These are phyloP conservation scores for Pythium diclinum DNA, from an alignment of 352 stramenopile genomes.

Conservation along the genomic window DNA sequence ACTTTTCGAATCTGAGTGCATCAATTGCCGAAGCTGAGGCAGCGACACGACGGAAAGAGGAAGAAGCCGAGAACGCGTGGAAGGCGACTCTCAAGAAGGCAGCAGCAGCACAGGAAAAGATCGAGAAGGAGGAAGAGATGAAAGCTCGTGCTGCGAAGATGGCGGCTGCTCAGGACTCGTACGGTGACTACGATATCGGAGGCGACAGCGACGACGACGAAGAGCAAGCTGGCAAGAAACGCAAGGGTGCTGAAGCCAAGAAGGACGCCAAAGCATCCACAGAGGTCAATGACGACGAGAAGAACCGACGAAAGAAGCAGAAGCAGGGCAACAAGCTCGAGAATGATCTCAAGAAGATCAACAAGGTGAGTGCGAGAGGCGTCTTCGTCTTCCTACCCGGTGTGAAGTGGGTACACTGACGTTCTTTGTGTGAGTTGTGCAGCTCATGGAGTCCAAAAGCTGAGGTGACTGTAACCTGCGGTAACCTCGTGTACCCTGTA, in stretches of 20 bases:
- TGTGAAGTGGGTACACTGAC: neutral
- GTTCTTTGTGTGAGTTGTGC: neutral
- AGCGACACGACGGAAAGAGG: constrained; percentile 38
- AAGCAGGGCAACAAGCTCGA: constrained; percentile 66
- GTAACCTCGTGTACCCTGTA: neutral
- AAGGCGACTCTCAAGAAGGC: constrained; percentile 61
- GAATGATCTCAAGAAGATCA: constrained; percentile 73
- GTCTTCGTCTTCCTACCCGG: neutral
- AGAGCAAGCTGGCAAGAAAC: constrained; percentile 37
- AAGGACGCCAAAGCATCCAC: constrained; percentile 12
- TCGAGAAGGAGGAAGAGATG: constrained; percentile 38
- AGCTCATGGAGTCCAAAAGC: constrained; percentile 23
- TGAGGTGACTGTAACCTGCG: neutral
- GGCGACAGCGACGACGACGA: constrained; percentile 70
- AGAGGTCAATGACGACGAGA: constrained; percentile 21
- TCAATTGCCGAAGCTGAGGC: constrained; percentile 56
- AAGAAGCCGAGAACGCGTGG: constrained; percentile 46
- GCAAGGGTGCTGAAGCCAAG: constrained; percentile 26
- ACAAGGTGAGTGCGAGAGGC: constrained; percentile 39
- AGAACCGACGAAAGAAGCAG: constrained; percentile 52
- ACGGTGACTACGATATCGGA: constrained; percentile 58
- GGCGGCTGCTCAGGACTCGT: constrained; percentile 39
- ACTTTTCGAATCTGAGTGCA: constrained; percentile 71
- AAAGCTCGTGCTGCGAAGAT: constrained; percentile 43
- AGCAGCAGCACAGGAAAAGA: constrained; percentile 38